phyloP scores from a whole-genome alignment of 164 flowering plant species.

The Magnolia kwangsiensis region DNA sequence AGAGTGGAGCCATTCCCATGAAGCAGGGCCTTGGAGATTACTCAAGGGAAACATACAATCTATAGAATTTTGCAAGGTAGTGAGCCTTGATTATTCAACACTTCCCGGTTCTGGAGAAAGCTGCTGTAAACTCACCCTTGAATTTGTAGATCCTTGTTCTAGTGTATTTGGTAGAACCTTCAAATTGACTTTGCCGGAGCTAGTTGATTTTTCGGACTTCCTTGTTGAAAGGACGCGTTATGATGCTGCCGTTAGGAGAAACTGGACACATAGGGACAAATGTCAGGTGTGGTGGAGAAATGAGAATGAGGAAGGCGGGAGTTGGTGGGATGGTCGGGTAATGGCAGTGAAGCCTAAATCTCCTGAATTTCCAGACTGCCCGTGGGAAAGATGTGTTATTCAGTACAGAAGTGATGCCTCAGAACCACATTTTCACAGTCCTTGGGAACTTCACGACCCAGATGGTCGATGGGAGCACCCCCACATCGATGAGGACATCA shows the following conservation, averaged over 20 bases:
- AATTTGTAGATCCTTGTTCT: conserved; percentile 63
- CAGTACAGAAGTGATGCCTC: conserved; percentile 65
- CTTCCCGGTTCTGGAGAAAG: conserved; percentile 93
- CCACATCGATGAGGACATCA: conserved; percentile 47
- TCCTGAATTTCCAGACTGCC: conserved; percentile 81
- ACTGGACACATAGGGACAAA: conserved; percentile 80
- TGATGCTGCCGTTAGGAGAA: conserved; percentile 67
- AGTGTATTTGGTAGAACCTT: conserved; percentile 47
- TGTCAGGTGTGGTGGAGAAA: conserved; percentile 95
- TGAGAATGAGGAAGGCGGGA: conserved; percentile 71
- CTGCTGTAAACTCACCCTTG: conserved; percentile 83
- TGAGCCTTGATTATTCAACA: conserved; percentile 56
- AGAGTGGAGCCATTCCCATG: conserved; percentile 24
- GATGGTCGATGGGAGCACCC: conserved; percentile 65
- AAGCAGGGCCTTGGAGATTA: conserved; percentile 58
- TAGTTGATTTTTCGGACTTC: conserved; percentile 73
- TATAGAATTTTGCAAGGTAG: conserved; percentile 79
- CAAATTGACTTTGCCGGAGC: conserved; percentile 72
- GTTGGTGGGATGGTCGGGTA: conserved; percentile 93
- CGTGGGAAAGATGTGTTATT: conserved; percentile 83
- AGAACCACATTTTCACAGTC: conserved; percentile 61
- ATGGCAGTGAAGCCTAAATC: conserved; percentile 54
- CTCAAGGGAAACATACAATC: conserved; percentile 48
- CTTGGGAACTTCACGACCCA: conserved; percentile 92
- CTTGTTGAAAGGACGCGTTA: conserved; percentile 79